Evolutionary conservation across 768 basidiomycete genomes (phyloP), one percentile per base, ranked within the genome.

Genomic region (Boletales sp.): DNA sequence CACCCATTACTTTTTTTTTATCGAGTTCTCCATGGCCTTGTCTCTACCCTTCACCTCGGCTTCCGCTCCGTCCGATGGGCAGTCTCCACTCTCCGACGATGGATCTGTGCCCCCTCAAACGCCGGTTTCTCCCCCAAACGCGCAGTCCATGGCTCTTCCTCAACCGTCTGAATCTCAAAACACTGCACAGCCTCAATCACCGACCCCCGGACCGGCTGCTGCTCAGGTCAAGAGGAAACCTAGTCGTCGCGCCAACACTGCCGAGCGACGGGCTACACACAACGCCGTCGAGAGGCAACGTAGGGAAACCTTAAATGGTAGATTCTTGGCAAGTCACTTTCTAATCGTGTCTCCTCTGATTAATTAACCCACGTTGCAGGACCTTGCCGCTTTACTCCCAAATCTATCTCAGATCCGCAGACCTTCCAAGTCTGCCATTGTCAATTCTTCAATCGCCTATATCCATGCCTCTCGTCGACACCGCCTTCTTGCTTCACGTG

Each of bases 211-310:
- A 18, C 45, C 63, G 14, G 51, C 61, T 19, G 31, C 55, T 46
- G 55, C 70, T n/a, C 78, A 79, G 53, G 64, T 72, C 51, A 90
- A 88, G 66, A 82, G 88, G 68, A 95, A 95, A 69, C 83, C 90
- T 48, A 82, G 81, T 62, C 79, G 92, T 55, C 83, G 94, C 30
- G 94, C 93, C 45, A 97, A 97, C 72, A 97, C 94, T 45, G 94
- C 94, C 45, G 95, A 97, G 68, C 90, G 94, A 69, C 77, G 95
- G 32, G 92, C 93, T 4, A 94, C 90, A 18, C 95, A 99, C 73
- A 99, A 98, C 67, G 95, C 97, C 30, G 92, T 97, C 50, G 97
- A 97, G 74, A 80, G 97, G 44, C 87, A 89, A 63, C 81, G 95
- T 42, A 76, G 95, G 43, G 95, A 98, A 74, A 94, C 89, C 40